A percentile compares a stretch with the other conserved stretches of the same genome.
Evolutionary conservation across 345 rosid genomes (phyloP).

Genomic region (Gossypium sturtianum): DNA sequence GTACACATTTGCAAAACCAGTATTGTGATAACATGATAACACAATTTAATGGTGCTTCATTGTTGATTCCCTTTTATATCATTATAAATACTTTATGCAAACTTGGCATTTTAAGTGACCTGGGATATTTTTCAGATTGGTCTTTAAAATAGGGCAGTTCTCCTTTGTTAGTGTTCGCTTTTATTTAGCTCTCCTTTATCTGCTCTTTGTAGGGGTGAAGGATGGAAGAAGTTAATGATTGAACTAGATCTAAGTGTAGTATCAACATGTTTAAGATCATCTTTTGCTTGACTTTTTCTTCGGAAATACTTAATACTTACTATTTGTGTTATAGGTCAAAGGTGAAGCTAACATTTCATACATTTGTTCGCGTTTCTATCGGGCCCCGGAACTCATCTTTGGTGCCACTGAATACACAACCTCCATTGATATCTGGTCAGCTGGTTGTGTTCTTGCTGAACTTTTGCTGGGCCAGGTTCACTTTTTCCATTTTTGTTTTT

Average conservation of each 20-base stretch:
- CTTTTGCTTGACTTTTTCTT: neutral
- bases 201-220: neutral
- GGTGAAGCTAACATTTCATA: slow-evolving; percentile 61
- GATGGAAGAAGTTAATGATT: neutral
- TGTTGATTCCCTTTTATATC: neutral
- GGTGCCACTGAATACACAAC: slow-evolving; percentile 68
- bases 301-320: neutral
- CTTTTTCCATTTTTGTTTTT: neutral
- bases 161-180: neutral
- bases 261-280: neutral
- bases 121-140: neutral
- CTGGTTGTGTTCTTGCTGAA: slow-evolving; percentile 71
- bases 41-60: neutral
- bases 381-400: slow-evolving; percentile 66
- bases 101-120: neutral
- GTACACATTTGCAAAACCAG: neutral
- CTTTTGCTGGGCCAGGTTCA: slow-evolving; percentile 68
- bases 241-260: neutral
- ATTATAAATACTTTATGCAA: neutral
- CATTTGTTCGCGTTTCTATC: slow-evolving; percentile 67
- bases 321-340: slow-evolving; percentile 41
- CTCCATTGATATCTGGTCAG: slow-evolving; percentile 68
- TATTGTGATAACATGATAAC: neutral
- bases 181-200: neutral
- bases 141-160: neutral